A percentile compares a stretch with the other conserved stretches of the same genome.
Conservation (phyloP, 1,284 basidiomycete genomes). For the Bondarzewia mesenterica region DNA sequence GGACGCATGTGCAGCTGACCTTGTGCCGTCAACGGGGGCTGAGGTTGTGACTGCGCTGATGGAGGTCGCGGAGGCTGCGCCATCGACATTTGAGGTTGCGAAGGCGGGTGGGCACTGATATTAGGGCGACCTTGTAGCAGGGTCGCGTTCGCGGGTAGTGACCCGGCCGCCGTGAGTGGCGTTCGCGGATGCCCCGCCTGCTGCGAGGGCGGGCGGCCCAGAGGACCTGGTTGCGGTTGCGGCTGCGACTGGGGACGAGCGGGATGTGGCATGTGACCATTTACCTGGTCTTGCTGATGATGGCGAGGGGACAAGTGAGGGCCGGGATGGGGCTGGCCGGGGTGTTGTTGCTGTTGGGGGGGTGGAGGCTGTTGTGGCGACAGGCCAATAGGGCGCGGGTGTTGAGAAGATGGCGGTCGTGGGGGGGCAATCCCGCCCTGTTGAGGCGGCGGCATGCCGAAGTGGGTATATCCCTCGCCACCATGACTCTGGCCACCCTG, state of each 20-base stretch:
- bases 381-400: slow-evolving; percentile 4
- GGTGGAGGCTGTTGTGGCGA: slow-evolving; percentile 4
- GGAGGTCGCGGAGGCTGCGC: not conserved
- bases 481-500: slow-evolving; percentile 19
- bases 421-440: slow-evolving; percentile 12
- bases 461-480: slow-evolving; percentile 6
- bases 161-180: slow-evolving; percentile 24
- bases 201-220: slow-evolving; percentile 15
- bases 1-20: not conserved
- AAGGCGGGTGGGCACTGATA: slow-evolving; percentile 1
- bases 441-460: slow-evolving; percentile 23
- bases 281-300: slow-evolving; percentile 11
- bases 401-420: slow-evolving; percentile 12
- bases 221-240: slow-evolving; percentile 16
- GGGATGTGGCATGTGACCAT: slow-evolving; percentile 17
- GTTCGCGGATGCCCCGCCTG: slow-evolving; percentile 23
- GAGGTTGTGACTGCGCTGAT: not conserved
- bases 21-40: not conserved
- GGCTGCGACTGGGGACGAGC: slow-evolving; percentile 19
- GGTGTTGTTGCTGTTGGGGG: slow-evolving; percentile 11
- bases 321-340: slow-evolving; percentile 5
- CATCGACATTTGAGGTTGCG: not conserved
- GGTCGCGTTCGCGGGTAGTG: slow-evolving; percentile 24
- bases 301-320: slow-evolving; percentile 13
- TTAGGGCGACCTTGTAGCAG: slow-evolving; percentile 11